Conservation (phyloP, 495 filamentous ascomycete genomes). For the Penicillium angulare region DNA sequence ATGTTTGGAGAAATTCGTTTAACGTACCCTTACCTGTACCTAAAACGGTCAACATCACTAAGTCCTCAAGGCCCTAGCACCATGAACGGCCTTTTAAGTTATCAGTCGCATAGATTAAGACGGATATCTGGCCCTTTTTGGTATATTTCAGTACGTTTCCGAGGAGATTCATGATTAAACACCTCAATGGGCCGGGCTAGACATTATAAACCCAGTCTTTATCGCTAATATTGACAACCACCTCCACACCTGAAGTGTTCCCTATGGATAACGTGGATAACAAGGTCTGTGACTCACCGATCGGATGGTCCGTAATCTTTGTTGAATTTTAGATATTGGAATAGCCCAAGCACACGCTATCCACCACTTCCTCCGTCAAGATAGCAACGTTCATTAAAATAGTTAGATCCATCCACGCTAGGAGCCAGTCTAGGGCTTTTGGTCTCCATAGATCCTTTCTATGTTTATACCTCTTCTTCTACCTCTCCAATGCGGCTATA, state of each 20-base stretch:
- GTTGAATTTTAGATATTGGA: neutral
- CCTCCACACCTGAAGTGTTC: slow-evolving; percentile 36
- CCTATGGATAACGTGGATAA: neutral
- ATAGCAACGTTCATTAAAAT: slow-evolving; percentile 6
- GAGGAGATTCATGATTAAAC: slow-evolving; percentile 70
- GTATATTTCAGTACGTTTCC: slow-evolving; percentile 76
- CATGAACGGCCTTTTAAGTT: slow-evolving; percentile 13
- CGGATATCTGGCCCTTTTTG: slow-evolving; percentile 54
- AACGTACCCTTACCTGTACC: slow-evolving; percentile 50
- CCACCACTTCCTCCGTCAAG: slow-evolving; percentile 12
- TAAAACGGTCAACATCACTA: slow-evolving; percentile 36
- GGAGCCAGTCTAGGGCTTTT: neutral
- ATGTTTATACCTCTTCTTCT: slow-evolving; percentile 3
- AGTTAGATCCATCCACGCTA: neutral
- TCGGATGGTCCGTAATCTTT: neutral
- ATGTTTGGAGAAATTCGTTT: slow-evolving; percentile 39
- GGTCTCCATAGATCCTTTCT: slow-evolving; percentile 3
- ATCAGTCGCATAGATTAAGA: slow-evolving; percentile 51
- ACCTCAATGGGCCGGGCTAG: slow-evolving; percentile 60
- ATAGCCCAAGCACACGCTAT: slow-evolving; percentile 14
- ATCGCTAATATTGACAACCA: slow-evolving; percentile 52
- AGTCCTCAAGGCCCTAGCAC: slow-evolving; percentile 22
- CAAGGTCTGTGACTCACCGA: neutral
- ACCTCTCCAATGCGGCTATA: slow-evolving; percentile 43
- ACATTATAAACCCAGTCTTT: slow-evolving; percentile 53